These are phyloP conservation scores for Limonium bicolor DNA, from an alignment of 148 eudicot species.

Conservation along the genomic window DNA sequence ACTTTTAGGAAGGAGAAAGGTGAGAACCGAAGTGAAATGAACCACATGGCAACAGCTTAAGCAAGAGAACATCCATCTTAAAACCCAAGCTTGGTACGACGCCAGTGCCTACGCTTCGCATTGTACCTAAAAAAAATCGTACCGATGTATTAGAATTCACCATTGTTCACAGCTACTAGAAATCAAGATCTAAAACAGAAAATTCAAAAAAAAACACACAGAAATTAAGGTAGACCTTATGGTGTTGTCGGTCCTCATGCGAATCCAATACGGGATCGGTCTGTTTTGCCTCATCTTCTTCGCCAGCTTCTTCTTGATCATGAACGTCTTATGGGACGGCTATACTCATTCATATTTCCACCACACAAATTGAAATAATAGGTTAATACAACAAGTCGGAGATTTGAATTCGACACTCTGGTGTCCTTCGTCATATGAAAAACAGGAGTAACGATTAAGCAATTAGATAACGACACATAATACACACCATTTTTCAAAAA, in stretches of 20 bases:
- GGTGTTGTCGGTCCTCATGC: constrained; percentile 2
- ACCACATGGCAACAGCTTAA: too few species aligned
- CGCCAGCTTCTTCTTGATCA: constrained; percentile 4
- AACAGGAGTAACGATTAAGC: too few species aligned
- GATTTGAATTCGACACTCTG: too few species aligned
- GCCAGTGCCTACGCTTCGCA: constrained; percentile 56
- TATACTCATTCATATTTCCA: too few species aligned
- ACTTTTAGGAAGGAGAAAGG: too few species aligned
- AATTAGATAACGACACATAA: too few species aligned
- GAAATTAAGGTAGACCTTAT: background rate
- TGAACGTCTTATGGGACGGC: constrained; percentile 3
- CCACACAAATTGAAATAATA: too few species aligned
- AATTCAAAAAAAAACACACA: too few species aligned
- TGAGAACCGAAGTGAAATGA: too few species aligned
- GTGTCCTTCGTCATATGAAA: too few species aligned
- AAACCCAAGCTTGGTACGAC: constrained; percentile 48
- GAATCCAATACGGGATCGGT: constrained; percentile 4
- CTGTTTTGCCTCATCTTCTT: constrained; percentile 3
- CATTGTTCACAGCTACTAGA: background rate
- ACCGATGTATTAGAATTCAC: background rate
- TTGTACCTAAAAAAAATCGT: constrained; percentile 19
- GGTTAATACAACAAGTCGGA: too few species aligned
- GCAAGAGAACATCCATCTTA: constrained; percentile 18
- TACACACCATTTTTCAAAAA: too few species aligned
- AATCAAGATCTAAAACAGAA: background rate